Evolutionary conservation across 1,139 yeast genomes (phyloP), one percentile per base, ranked within the genome.

Genomic region (Saccharomyces hybrid): DNA sequence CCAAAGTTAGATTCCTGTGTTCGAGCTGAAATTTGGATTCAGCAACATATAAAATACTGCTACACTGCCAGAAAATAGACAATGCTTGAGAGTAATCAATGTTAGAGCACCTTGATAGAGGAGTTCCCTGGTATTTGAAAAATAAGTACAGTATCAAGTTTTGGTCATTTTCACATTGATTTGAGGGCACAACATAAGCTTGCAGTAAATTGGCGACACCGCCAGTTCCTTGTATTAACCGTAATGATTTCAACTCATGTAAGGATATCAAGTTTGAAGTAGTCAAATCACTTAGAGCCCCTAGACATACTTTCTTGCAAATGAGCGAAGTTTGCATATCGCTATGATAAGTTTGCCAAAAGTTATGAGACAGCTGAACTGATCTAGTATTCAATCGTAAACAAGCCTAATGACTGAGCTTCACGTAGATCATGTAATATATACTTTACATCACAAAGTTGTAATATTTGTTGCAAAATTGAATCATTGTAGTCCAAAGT

Each of bases 1-100:
- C 82, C 78, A 83, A 76, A 61, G 81, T 84, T 56, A 83, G 67
- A 64, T 83, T 84, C 23, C 88, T 73, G 62, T 83, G 88, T 65
- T 83, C 88, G 66, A 82, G 82, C 55, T 76, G 72, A 55, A 69
- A 68, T 34, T 65, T 60, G 20, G 65, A 63, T 63, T 83, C 86
- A 1, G 79, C 83, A 6, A 64, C 62, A n/a, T 77, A 72, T 46
- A 83, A 66, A 9, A 72, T 66, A 25, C 68, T 64, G 4, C 73
- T 78, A 16, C 80, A 68, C 55, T 73, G 72, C 76, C 79, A 74
- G 59, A 82, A 79, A 2, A 83, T 73, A 16, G 50, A 48, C 31
- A 32, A 14, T 5, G 31, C 34, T 28, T 47, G 38, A 9, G 68
- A 65, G 85, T 85, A 82, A 14, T 47, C 41, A 8, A 47, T 47